These are phyloP conservation scores for Aureobasidium sp. DNA, from an alignment of 2,329 filamentous ascomycete genomes.

Conservation along the genomic window DNA sequence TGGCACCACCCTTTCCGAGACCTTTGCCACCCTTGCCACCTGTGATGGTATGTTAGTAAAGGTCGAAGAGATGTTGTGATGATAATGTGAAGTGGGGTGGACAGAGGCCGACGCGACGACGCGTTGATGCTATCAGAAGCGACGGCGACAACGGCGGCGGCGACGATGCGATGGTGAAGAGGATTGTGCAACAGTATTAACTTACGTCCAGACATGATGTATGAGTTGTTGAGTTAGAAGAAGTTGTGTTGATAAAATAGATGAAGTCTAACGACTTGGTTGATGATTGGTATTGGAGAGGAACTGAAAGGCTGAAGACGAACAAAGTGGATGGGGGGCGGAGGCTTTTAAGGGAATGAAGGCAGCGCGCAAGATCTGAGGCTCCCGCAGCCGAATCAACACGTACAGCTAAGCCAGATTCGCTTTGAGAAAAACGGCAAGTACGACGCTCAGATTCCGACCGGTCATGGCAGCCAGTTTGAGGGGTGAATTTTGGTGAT, in stretches of 20 bases:
- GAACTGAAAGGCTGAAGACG: too few species aligned
- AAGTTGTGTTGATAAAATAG: conserved; percentile 13
- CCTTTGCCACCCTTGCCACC: conserved; percentile 96
- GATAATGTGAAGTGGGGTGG: conserved; percentile 2
- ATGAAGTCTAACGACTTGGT: conserved; percentile 12
- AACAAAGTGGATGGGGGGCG: too few species aligned
- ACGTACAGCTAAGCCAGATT: too few species aligned
- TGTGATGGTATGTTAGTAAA: conserved; percentile 33
- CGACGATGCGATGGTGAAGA: too few species aligned
- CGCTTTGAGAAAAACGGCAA: too few species aligned
- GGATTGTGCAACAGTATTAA: conserved; percentile 14
- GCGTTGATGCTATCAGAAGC: not conserved
- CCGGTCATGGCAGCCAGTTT: too few species aligned
- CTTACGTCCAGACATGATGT: conserved; percentile 45
- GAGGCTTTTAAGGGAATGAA: too few species aligned
- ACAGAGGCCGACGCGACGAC: conserved; percentile 7
- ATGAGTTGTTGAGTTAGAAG: conserved; percentile 20
- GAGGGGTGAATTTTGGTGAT: too few species aligned
- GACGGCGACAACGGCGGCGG: not conserved
- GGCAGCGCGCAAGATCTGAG: too few species aligned
- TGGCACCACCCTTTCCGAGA: conserved; percentile 95
- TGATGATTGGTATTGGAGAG: not conserved
- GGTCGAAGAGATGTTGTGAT: conserved; percentile 1
- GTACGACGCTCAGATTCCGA: too few species aligned
- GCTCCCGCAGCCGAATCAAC: too few species aligned